phyloP scores from a whole-genome alignment of 352 stramenopile genomes.

The Phytophthora agathidicida region DNA sequence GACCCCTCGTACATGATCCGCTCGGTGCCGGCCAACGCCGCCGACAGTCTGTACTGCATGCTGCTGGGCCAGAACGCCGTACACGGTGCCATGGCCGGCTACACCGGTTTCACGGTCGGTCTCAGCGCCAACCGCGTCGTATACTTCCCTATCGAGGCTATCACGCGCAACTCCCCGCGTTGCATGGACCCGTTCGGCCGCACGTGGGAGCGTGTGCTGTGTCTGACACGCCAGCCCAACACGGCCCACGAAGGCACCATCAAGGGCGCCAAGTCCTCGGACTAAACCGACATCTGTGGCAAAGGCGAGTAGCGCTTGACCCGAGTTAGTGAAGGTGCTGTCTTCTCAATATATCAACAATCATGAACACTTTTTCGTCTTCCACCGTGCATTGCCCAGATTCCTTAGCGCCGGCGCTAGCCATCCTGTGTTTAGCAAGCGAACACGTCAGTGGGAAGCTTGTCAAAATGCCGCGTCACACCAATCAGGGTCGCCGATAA shows the following conservation, averaged over 20 bases:
- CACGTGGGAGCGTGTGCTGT: constrained; percentile 96
- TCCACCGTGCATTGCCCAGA: background rate
- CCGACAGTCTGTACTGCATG: constrained; percentile 97
- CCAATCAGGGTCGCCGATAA: constrained; percentile 2
- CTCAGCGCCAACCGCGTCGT: constrained; percentile 98
- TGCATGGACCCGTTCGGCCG: constrained; percentile 86
- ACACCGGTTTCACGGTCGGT: constrained; percentile 97
- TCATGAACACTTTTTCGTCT: constrained; percentile 6
- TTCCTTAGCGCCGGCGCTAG: too few species aligned
- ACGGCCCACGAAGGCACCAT: constrained; percentile 60
- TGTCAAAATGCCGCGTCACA: constrained; percentile 9
- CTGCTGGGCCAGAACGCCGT: constrained; percentile 98
- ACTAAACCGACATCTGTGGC: constrained; percentile 42
- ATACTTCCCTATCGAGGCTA: constrained; percentile 88
- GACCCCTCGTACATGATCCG: constrained; percentile 98
- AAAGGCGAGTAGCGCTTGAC: constrained; percentile 18
- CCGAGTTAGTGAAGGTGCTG: constrained; percentile 6
- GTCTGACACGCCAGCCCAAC: constrained; percentile 95
- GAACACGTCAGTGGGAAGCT: background rate
- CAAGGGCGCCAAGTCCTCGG: constrained; percentile 66
- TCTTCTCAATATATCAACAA: constrained; percentile 31
- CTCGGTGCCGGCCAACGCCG: constrained; percentile 92
- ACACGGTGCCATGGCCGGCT: constrained; percentile 98
- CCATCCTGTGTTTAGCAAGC: constrained; percentile 11
- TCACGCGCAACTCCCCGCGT: constrained; percentile 89